Percentiles rank a stretch among this genome's conserved stretches.
Evolutionary conservation across 768 basidiomycete species (phyloP).

Genomic region (Boletus rubropictus): DNA sequence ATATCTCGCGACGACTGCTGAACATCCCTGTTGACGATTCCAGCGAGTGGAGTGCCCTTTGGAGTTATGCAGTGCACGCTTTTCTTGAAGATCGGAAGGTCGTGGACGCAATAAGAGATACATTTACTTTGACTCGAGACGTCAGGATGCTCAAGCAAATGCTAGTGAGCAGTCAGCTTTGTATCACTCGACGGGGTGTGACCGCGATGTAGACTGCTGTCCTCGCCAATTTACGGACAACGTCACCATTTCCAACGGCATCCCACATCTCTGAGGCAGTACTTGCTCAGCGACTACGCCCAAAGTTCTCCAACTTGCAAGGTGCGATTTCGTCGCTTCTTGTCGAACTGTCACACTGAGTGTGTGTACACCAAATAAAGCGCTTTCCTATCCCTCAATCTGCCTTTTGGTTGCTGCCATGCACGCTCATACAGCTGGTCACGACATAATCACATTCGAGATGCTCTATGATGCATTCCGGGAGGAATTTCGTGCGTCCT

Average conservation of each 20-base stretch:
- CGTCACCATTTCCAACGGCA: constrained; percentile 49
- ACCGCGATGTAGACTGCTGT: constrained; percentile 36
- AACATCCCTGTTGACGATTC: constrained; percentile 21
- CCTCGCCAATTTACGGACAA: constrained; percentile 42
- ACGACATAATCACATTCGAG: constrained; percentile 82
- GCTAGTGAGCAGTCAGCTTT: constrained; percentile 43
- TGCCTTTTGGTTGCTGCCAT: constrained; percentile 83
- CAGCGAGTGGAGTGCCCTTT: constrained; percentile 54
- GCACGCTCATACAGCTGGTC: constrained; percentile 72
- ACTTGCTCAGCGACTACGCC: constrained; percentile 51
- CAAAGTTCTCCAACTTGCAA: constrained; percentile 45
- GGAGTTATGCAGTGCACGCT: constrained; percentile 51
- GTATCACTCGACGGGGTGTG: constrained; percentile 1
- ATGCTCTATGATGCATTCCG: constrained; percentile 81
- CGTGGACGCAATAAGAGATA: constrained; percentile 45
- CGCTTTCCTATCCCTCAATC: constrained; percentile 68
- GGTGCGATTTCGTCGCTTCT: constrained; percentile 35
- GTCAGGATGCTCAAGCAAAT: constrained; percentile 51
- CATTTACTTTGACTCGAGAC: constrained; percentile 57
- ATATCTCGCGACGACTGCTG: constrained; percentile 45
- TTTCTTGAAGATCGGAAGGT: constrained; percentile 50
- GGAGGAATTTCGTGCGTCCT: constrained; percentile 65
- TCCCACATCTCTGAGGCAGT: constrained; percentile 40
- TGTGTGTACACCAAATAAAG: constrained; percentile 33
- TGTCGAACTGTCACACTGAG: not conserved